Conservation (phyloP, 257 asterid genomes). For the Gardenia jasminoides region DNA sequence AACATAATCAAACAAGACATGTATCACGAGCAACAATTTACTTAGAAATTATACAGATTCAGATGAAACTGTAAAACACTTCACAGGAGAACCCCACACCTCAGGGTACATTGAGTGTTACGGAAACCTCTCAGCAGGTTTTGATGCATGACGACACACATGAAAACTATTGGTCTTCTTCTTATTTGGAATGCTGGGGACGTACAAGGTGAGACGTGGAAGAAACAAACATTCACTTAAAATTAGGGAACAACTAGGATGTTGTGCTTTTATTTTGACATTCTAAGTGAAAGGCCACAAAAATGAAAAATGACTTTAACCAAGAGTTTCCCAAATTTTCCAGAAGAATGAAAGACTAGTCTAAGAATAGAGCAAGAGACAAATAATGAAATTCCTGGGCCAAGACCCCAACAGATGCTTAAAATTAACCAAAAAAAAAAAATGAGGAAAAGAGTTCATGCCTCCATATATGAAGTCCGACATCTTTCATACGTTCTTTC, state of each 20-base stretch:
- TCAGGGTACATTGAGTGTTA: not conserved
- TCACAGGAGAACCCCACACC: not conserved
- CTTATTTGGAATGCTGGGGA: not conserved
- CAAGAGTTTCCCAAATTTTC: not conserved
- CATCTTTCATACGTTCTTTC: conserved; percentile 99
- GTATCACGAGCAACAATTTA: not conserved
- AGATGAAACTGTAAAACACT: not conserved
- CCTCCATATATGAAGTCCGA: conserved; percentile 99
- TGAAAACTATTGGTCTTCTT: not conserved
- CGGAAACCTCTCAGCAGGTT: not conserved
- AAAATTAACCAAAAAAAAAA: conserved; percentile 1
- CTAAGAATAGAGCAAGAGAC: not conserved
- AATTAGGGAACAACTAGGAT: not conserved
- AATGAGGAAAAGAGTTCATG: conserved; percentile 23
- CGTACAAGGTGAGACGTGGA: not conserved
- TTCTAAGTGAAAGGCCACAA: not conserved
- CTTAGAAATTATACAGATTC: not conserved
- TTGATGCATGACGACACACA: not conserved
- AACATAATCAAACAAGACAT: not conserved
- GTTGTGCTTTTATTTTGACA: not conserved
- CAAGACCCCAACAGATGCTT: not conserved
- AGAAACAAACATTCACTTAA: not conserved
- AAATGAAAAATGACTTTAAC: not conserved
- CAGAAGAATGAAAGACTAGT: not conserved
- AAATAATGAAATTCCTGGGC: not conserved